Evolutionary conservation across 2,329 filamentous ascomycete species (phyloP).

Genomic region (Simplicillium aogashimaense): DNA sequence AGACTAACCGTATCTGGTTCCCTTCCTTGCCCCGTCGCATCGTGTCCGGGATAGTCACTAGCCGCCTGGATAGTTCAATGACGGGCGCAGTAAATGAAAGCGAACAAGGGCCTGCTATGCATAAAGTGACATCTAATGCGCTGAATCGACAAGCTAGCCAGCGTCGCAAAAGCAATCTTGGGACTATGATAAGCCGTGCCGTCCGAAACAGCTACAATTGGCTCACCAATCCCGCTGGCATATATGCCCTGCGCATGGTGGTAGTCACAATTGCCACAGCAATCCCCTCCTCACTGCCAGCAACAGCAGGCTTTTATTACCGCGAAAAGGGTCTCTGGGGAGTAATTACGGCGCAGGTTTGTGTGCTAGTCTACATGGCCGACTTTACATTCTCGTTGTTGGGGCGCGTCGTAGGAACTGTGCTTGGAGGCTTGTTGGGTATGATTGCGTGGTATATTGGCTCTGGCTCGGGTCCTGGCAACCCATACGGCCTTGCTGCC

Average conservation of each 20-base stretch:
- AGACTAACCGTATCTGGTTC: slow-evolving; percentile 27
- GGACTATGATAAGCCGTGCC: slow-evolving; percentile 10
- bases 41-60: slow-evolving; percentile 24
- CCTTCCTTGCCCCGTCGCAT: slow-evolving; percentile 28
- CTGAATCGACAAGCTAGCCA: slow-evolving; percentile 17
- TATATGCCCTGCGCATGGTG: slow-evolving; percentile 37
- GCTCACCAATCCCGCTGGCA: slow-evolving; percentile 29
- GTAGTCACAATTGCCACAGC: slow-evolving; percentile 31
- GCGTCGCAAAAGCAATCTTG: slow-evolving; percentile 3
- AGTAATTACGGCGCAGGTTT: slow-evolving; percentile 38
- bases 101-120: slow-evolving; percentile 11
- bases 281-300: slow-evolving; percentile 30
- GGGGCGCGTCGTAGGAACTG: slow-evolving; percentile 28
- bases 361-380: slow-evolving; percentile 35
- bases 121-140: neutral
- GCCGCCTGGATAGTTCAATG: slow-evolving; percentile 8
- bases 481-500: slow-evolving; percentile 38
- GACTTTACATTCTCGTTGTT: slow-evolving; percentile 37
- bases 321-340: slow-evolving; percentile 41
- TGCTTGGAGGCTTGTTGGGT: slow-evolving; percentile 35
- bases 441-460: slow-evolving; percentile 41
- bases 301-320: slow-evolving; percentile 37
- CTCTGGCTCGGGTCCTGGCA: slow-evolving; percentile 34
- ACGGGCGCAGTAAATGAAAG: slow-evolving; percentile 5
- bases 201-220: slow-evolving; percentile 24